These are phyloP conservation scores for Blastobotrys apis DNA, from an alignment of 1,139 yeast species.

Conservation along the genomic window DNA sequence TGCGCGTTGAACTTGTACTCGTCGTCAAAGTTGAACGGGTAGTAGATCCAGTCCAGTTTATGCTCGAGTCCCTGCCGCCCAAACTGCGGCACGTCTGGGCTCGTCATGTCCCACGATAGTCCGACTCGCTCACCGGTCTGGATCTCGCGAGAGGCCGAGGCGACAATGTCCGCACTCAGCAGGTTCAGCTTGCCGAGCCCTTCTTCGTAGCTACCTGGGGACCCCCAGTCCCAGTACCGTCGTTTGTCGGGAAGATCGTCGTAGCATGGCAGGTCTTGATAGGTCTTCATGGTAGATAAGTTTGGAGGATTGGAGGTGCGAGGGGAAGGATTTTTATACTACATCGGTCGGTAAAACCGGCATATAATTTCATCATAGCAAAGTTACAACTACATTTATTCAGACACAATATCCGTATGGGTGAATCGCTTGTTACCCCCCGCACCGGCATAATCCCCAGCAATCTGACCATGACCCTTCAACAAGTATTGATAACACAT, in stretches of 20 bases:
- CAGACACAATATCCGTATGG: slow-evolving; percentile 45
- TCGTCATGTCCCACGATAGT: slow-evolving; percentile 20
- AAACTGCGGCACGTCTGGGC: slow-evolving; percentile 21
- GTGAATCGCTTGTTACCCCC: slow-evolving; percentile 82
- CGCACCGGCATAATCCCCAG: slow-evolving; percentile 85
- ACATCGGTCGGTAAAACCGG: no score
- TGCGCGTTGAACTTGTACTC: slow-evolving; percentile 31
- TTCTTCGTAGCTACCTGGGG: slow-evolving; percentile 24
- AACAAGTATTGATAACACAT: slow-evolving; percentile 93
- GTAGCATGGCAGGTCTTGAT: slow-evolving; percentile 20
- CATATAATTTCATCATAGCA: no score
- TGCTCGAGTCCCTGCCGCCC: slow-evolving; percentile 7
- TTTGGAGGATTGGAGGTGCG: neutral
- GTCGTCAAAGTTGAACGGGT: slow-evolving; percentile 28
- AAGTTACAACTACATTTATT: no score
- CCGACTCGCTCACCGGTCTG: slow-evolving; percentile 23
- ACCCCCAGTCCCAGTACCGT: slow-evolving; percentile 25
- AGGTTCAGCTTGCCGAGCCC: slow-evolving; percentile 23
- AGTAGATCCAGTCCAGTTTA: slow-evolving; percentile 12
- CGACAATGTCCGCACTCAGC: slow-evolving; percentile 23
- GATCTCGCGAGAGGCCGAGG: slow-evolving; percentile 19
- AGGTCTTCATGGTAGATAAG: slow-evolving; percentile 7
- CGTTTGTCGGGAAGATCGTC: slow-evolving; percentile 21
- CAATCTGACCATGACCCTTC: slow-evolving; percentile 88
- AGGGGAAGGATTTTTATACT: neutral